Conservation (phyloP, 2,329 filamentous ascomycete species). For the Pseudopyrenochaeta lycopersici region DNA sequence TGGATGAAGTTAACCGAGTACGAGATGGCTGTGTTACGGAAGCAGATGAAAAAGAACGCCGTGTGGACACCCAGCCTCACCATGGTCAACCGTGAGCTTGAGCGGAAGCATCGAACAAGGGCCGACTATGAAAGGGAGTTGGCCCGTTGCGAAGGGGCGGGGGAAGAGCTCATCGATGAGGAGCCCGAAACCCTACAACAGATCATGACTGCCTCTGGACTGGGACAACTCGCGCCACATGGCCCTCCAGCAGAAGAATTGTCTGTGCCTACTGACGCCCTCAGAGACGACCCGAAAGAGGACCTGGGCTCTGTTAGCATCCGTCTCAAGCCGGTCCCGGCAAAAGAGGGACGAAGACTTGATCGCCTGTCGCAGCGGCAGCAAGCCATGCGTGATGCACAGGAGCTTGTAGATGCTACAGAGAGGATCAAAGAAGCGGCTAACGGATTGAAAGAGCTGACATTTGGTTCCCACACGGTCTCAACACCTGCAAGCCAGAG, state of each 20-base stretch:
- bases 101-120: conserved; percentile 68
- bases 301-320: conserved; percentile 74
- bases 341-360: conserved; percentile 80
- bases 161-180: conserved; percentile 71
- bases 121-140: conserved; percentile 64
- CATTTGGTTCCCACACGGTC: conserved; percentile 32
- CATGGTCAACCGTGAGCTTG: conserved; percentile 83
- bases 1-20: conserved; percentile 73
- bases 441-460: conserved; percentile 45
- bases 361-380: conserved; percentile 69
- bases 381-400: conserved; percentile 56
- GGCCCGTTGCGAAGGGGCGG: conserved; percentile 66
- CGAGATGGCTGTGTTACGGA: conserved; percentile 76
- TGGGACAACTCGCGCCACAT: conserved; percentile 22
- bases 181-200: conserved; percentile 38
- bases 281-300: conserved; percentile 52
- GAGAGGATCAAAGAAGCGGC: conserved; percentile 46
- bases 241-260: conserved; percentile 19
- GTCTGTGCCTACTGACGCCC: conserved; percentile 17
- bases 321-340: conserved; percentile 80
- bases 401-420: conserved; percentile 47
- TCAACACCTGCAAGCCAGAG: conserved; percentile 28
- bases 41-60: conserved; percentile 92
- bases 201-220: conserved; percentile 27
- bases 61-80: conserved; percentile 86